phyloP scores from a whole-genome alignment of 2,329 filamentous ascomycete species.

The Nemania abortiva region DNA sequence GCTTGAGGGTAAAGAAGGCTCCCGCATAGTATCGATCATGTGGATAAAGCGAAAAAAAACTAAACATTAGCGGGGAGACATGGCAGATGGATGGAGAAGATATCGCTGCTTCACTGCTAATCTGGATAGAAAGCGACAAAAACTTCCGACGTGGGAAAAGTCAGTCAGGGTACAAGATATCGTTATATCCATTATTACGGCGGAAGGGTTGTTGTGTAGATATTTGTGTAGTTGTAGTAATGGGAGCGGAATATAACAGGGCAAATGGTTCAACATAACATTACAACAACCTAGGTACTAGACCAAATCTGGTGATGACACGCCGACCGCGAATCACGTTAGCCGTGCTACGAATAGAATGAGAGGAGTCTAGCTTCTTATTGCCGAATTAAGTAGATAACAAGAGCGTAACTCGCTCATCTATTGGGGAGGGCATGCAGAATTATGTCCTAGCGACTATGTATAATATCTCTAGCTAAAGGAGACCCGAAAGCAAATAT shows the following conservation, averaged over 20 bases:
- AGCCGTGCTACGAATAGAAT: background rate
- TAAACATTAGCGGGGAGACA: slow-evolving; percentile 27
- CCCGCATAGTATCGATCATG: slow-evolving; percentile 18
- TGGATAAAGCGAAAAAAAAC: slow-evolving; percentile 18
- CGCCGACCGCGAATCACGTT: background rate
- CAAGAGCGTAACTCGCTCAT: slow-evolving; percentile 4
- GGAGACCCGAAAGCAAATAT: slow-evolving; percentile 7
- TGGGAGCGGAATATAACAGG: slow-evolving; percentile 17
- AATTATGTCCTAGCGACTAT: slow-evolving; percentile 8
- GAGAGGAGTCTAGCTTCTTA: background rate
- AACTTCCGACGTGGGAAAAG: slow-evolving; percentile 3
- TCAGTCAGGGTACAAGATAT: slow-evolving; percentile 24
- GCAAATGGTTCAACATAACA: background rate
- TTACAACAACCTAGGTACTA: background rate
- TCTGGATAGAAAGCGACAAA: slow-evolving; percentile 27
- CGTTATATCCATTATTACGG: slow-evolving; percentile 24
- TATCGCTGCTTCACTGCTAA: slow-evolving; percentile 9
- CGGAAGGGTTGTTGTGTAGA: slow-evolving; percentile 22
- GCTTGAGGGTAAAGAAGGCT: background rate
- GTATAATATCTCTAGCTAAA: slow-evolving; percentile 16
- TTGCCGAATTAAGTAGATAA: slow-evolving; percentile 4
- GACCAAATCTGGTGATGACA: background rate
- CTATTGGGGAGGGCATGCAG: slow-evolving; percentile 2
- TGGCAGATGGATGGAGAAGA: background rate
- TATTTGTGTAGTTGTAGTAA: slow-evolving; percentile 31